phyloP scores from a whole-genome alignment of 768 basidiomycete species.

The Mycena chlorophos region DNA sequence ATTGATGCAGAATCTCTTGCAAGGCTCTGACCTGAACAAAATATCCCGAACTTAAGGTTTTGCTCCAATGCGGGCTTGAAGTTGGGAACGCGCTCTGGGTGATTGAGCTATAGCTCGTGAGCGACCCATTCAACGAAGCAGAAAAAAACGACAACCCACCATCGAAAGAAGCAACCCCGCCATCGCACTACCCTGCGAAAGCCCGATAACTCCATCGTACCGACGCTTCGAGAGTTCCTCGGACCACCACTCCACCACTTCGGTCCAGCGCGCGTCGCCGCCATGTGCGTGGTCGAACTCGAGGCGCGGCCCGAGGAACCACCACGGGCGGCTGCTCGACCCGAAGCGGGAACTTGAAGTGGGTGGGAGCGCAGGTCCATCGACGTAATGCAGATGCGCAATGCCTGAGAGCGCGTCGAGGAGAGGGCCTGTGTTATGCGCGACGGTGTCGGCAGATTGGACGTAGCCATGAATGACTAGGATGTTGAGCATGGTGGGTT shows the following conservation, averaged over 20 bases:
- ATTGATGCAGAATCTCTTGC: neutral
- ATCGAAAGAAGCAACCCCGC: constrained; percentile 24
- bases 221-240: constrained; percentile 22
- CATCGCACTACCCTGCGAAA: constrained; percentile 27
- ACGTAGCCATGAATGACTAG: constrained; percentile 25
- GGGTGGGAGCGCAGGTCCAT: constrained; percentile 14
- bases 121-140: neutral
- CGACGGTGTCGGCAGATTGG: constrained; percentile 21
- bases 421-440: constrained; percentile 18
- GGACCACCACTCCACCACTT: constrained; percentile 24
- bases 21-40: constrained; percentile 21
- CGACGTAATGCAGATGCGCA: constrained; percentile 23
- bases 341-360: neutral
- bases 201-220: constrained; percentile 26
- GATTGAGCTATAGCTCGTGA: constrained; percentile 15
- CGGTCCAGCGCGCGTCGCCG: constrained; percentile 10
- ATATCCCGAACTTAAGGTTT: constrained; percentile 25
- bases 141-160: constrained; percentile 1
- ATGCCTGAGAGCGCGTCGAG: constrained; percentile 21
- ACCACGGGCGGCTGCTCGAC: constrained; percentile 21
- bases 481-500: constrained; percentile 11
- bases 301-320: constrained; percentile 15
- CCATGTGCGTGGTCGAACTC: constrained; percentile 8
- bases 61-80: constrained; percentile 19
- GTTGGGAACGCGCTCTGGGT: constrained; percentile 22